Conservation (phyloP, 768 basidiomycete genomes). For the Sarcodon aspratus region DNA sequence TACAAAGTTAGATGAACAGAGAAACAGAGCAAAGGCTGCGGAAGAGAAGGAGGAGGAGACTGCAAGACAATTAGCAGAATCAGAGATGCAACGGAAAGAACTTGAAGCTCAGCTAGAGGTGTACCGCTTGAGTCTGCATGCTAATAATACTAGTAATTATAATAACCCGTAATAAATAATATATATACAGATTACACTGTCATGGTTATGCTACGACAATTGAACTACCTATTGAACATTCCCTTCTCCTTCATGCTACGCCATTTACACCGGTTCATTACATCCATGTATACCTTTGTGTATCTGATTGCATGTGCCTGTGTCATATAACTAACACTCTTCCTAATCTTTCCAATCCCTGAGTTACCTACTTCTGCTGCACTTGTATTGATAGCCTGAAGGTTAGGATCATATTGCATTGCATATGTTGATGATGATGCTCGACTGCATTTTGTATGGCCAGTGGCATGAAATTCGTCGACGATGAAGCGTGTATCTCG, state of each 20-base stretch:
- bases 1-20: background rate
- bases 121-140: background rate
- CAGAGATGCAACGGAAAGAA: background rate
- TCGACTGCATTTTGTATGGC: constrained; percentile 24
- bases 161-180: background rate
- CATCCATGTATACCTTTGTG: constrained; percentile 11
- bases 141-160: background rate
- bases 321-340: constrained; percentile 19
- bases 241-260: background rate
- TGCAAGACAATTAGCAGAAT: background rate
- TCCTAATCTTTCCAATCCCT: constrained; percentile 15
- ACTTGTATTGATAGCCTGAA: constrained; percentile 20
- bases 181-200: background rate
- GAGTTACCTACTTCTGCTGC: constrained; percentile 25
- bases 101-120: background rate
- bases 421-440: no score
- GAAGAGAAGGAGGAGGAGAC: background rate
- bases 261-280: constrained; percentile 5
- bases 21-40: background rate
- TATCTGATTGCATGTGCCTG: constrained; percentile 17
- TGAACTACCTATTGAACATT: no score
- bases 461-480: constrained; percentile 21
- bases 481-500: constrained; percentile 21
- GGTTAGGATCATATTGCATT: constrained; percentile 13
- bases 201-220: no score